These are phyloP conservation scores for Henckelia pumila DNA, from an alignment of 257 asterid species.

Conservation along the genomic window DNA sequence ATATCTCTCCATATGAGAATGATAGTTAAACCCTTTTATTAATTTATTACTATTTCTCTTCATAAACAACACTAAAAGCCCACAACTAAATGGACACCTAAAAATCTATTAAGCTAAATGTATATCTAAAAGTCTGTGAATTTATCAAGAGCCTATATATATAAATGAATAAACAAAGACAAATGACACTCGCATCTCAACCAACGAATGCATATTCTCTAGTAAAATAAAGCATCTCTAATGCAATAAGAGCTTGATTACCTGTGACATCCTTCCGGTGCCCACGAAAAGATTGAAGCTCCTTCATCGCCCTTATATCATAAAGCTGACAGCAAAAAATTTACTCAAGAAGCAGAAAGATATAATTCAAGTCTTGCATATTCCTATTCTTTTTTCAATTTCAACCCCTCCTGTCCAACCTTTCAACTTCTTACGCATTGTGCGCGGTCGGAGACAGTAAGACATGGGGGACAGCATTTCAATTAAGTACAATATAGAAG, in stretches of 20 bases:
- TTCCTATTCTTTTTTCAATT: background rate
- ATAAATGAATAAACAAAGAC: conserved; percentile 14
- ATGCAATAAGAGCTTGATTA: conserved; percentile 31
- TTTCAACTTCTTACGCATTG: background rate
- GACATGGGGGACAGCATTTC: conserved; percentile 14
- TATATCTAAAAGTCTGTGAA: conserved; percentile 13
- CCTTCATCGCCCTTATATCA: conserved; percentile 99
- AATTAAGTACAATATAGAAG: conserved; percentile 16
- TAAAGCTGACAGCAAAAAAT: conserved; percentile 60
- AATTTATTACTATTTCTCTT: too few species aligned
- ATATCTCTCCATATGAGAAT: background rate
- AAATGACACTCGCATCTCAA: conserved; percentile 10
- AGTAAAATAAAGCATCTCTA: conserved; percentile 20
- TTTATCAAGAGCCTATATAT: conserved; percentile 22
- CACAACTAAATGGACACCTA: conserved; percentile 5
- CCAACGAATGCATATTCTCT: conserved; percentile 20
- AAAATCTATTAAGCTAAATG: conserved; percentile 18
- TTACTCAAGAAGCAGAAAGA: conserved; percentile 20
- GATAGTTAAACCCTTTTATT: background rate
- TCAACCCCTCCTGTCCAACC: conserved; percentile 6
- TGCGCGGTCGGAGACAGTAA: conserved; percentile 12
- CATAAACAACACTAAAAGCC: background rate
- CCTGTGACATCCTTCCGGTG: conserved; percentile 94
- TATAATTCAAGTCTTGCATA: conserved; percentile 2
- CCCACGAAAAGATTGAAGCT: conserved; percentile 95